Percentiles rank a stretch among this genome's conserved stretches.
phyloP scores from a whole-genome alignment of 2,329 filamentous ascomycete genomes.

The Cytospora piceae region DNA sequence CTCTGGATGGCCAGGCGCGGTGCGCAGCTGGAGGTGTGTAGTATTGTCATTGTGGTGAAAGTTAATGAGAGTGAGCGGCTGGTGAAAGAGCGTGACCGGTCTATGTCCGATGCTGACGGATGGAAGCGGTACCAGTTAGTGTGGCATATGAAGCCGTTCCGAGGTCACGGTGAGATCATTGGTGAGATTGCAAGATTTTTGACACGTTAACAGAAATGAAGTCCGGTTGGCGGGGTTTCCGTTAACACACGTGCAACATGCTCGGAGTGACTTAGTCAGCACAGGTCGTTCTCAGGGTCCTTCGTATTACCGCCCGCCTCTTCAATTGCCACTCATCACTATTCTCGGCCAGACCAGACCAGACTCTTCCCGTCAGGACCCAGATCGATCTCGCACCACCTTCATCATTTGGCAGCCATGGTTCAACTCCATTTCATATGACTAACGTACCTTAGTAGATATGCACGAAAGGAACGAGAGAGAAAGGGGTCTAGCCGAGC shows the following conservation, averaged over 20 bases:
- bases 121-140: background rate
- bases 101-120: background rate
- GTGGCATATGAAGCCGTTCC: background rate
- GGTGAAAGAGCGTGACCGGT: background rate
- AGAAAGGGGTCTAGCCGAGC: background rate
- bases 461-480: background rate
- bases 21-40: background rate
- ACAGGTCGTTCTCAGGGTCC: background rate
- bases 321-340: too few relatives aligned
- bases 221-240: background rate
- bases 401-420: background rate
- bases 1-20: background rate
- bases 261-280: background rate
- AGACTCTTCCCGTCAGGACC: too few relatives aligned
- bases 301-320: too few relatives aligned
- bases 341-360: too few relatives aligned
- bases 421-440: background rate
- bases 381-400: too few relatives aligned
- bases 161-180: background rate
- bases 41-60: background rate
- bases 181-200: background rate
- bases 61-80: background rate
- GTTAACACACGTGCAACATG: background rate
- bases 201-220: background rate
- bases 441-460: background rate